Percentiles rank a stretch among this genome's conserved stretches.
These are phyloP conservation scores for Ceratobasidium papillatum DNA, from an alignment of 1,284 basidiomycete genomes.

Conservation along the genomic window DNA sequence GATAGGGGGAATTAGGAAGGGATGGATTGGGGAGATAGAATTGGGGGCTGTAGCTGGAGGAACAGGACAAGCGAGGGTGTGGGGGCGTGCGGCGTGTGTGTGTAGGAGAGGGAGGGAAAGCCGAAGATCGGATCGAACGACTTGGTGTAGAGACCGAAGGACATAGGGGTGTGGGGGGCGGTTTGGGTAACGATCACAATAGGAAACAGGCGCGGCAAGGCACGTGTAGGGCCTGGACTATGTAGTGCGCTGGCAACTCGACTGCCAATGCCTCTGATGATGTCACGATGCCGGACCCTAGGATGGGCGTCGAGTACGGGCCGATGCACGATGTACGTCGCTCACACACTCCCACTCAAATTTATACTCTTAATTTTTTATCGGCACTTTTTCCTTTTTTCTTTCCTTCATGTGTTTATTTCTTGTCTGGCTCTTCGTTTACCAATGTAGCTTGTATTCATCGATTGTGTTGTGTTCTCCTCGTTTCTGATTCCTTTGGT, in stretches of 20 bases:
- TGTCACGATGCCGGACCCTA: background rate
- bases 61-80: conserved; percentile 1
- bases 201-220: conserved; percentile 1
- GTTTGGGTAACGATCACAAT: background rate
- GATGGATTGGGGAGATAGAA: background rate
- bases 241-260: background rate
- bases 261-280: background rate
- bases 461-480: background rate
- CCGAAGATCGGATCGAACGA: background rate
- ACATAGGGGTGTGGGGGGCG: conserved; percentile 2
- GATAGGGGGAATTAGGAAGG: conserved; percentile 3
- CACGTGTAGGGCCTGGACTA: conserved; percentile 5
- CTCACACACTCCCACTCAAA: background rate
- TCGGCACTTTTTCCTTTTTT: background rate
- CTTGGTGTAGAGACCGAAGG: background rate
- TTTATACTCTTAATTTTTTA: background rate
- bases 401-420: background rate
- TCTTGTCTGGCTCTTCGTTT: background rate
- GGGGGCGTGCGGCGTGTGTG: background rate
- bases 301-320: background rate
- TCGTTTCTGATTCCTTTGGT: background rate
- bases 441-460: conserved; percentile 8
- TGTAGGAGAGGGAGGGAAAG: background rate
- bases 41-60: background rate
- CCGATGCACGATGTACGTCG: background rate